Evolutionary conservation across 306 rosid genomes (phyloP).

Genomic region (Albizia julibrissin): DNA sequence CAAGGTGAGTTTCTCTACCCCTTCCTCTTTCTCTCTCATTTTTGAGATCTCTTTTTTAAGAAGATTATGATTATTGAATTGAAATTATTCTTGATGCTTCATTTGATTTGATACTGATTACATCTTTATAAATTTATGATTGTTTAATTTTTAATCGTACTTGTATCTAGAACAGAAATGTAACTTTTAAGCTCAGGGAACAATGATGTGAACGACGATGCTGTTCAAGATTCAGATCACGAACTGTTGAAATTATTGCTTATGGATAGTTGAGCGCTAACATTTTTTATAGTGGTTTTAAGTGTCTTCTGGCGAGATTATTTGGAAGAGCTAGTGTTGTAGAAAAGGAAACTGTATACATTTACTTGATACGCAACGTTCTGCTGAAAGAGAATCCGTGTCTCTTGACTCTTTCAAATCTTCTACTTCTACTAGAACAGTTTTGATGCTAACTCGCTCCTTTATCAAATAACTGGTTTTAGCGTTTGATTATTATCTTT

Average conservation of each 20-base stretch:
- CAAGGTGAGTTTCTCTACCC: conserved; percentile 4
- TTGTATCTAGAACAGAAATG: background rate
- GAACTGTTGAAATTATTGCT: background rate
- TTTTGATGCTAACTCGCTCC: background rate
- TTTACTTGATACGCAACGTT: background rate
- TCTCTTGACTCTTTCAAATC: background rate
- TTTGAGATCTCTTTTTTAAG: background rate
- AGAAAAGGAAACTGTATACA: background rate
- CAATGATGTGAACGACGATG: background rate
- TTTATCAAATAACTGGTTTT: background rate
- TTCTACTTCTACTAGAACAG: background rate
- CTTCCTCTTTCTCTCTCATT: background rate
- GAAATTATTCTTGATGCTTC: background rate
- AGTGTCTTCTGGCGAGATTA: background rate
- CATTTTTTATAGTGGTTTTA: background rate
- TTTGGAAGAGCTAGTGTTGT: background rate
- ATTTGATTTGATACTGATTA: background rate
- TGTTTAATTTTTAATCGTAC: background rate
- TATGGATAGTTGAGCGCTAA: background rate
- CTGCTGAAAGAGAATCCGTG: background rate
- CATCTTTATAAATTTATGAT: background rate
- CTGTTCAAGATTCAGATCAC: conserved; percentile 5
- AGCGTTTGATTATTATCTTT: background rate
- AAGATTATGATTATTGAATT: background rate
- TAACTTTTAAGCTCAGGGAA: background rate